Evolutionary conservation across 2,329 filamentous ascomycete species (phyloP), one percentile per base, ranked within the genome.

Genomic region (Byssochlamys sp.): DNA sequence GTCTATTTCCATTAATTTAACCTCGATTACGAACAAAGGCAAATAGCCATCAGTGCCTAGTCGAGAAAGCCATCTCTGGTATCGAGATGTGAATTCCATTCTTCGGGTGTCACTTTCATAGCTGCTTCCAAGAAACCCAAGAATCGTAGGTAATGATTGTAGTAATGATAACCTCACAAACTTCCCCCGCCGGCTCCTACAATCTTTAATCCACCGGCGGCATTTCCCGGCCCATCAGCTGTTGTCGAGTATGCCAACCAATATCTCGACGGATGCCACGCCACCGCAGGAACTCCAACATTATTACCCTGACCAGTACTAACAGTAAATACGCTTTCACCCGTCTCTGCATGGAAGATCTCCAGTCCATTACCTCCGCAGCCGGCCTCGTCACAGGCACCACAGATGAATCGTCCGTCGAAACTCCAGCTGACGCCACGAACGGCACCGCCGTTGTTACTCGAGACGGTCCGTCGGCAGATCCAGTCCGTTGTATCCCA

Each of bases 401-500:
- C 77, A 35, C 76, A 75, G 24, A 80, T 66, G 61, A 76, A 80
- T 27, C 77, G 70, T 1, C 77, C 77, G 60, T 80, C 77, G 63
- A 78, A 80, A 60, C 76, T 79, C 73, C 77, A 80, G 62, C 76
- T 77, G 7, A 80, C 70, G 25, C 75, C 76, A 29, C 74, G 73
- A 28, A 80, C 73, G 1, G 73, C 73, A 4, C 77, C 77, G 27
- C 73, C 74, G 48, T 73, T 74, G 45, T 69, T 65, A 51, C 74
- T 78, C 1, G 75, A 76, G 7, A 79, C 65, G 0, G 77, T 79
- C 45, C 77, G 75, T 27, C 71, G 73, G 60, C 77, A 79, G 55
- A 78, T 73, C 77, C 77, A 80, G 62, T 80, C 77, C 2, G 71
- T 76, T 3, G 77, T 80, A 65, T 80, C 77, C 76, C 77, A 80